phyloP scores from a whole-genome alignment of 345 rosid species.

The Orychophragmus violaceus region DNA sequence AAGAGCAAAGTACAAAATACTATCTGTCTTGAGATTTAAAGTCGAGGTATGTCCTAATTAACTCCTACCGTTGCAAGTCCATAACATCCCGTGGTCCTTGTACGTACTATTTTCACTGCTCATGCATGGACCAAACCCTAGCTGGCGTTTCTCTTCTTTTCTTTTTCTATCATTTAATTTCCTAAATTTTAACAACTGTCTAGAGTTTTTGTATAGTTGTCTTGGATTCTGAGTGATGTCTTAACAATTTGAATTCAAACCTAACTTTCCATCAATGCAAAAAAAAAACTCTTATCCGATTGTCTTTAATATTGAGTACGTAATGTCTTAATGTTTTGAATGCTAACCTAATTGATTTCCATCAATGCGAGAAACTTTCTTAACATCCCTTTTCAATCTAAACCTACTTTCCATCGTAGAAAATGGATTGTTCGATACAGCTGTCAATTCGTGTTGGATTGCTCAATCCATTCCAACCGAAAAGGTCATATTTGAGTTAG shows the following conservation, averaged over 20 bases:
- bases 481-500: too few relatives aligned
- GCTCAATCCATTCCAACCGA: too few relatives aligned
- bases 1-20: slow-evolving; percentile 21
- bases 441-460: background rate
- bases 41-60: slow-evolving; percentile 19
- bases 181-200: slow-evolving; percentile 16
- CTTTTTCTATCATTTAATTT: slow-evolving; percentile 10
- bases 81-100: slow-evolving; percentile 21
- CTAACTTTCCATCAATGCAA: slow-evolving; percentile 1
- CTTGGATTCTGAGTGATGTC: slow-evolving; percentile 7
- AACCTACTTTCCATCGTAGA: background rate
- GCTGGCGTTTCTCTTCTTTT: slow-evolving; percentile 5
- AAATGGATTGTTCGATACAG: background rate
- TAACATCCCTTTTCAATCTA: too few relatives aligned
- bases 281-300: background rate
- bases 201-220: slow-evolving; percentile 9
- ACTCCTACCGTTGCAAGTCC: slow-evolving; percentile 7
- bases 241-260: background rate
- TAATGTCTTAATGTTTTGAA: background rate
- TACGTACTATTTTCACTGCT: slow-evolving; percentile 12
- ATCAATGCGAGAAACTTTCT: background rate
- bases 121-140: slow-evolving; percentile 25
- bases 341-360: background rate
- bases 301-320: background rate
- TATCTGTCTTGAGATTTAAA: slow-evolving; percentile 3